These are phyloP conservation scores for Beauveria rudraprayagi DNA, from an alignment of 2,329 filamentous ascomycete species.

Conservation along the genomic window DNA sequence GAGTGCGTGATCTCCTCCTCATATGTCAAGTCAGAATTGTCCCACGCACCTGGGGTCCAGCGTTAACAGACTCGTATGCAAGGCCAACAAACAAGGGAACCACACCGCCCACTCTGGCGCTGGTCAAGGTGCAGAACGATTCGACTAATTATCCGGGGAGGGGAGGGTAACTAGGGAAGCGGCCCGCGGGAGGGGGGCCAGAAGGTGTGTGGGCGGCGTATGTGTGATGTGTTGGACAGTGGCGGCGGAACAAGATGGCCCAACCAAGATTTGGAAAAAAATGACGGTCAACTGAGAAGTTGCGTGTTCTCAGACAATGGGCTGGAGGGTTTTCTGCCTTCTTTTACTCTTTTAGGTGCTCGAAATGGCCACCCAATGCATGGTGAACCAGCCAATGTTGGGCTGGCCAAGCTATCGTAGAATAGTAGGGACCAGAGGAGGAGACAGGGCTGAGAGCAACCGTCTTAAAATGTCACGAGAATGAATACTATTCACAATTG, in stretches of 20 bases:
- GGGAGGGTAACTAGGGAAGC: neutral
- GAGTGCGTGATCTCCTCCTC: conserved; percentile 4
- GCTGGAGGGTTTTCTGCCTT: neutral
- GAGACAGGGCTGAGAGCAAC: neutral
- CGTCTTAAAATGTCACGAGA: neutral
- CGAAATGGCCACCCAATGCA: neutral
- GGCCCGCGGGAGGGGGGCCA: neutral
- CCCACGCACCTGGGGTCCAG: neutral
- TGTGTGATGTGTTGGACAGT: conserved; percentile 2
- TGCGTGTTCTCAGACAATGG: too few species aligned
- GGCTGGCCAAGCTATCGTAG: neutral
- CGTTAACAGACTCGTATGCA: neutral
- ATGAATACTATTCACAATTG: neutral
- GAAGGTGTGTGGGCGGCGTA: neutral
- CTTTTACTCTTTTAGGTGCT: neutral
- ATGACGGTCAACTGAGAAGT: too few species aligned
- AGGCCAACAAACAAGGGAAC: conserved; percentile 8
- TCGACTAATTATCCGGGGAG: neutral
- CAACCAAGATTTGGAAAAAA: neutral
- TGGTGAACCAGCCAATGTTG: neutral
- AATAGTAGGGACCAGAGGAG: neutral
- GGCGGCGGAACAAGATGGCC: neutral
- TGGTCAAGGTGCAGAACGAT: neutral
- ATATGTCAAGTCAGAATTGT: neutral
- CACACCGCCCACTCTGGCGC: conserved; percentile 7